These are phyloP conservation scores for Epichloe hybrida DNA, from an alignment of 2,329 filamentous ascomycete species.

Conservation along the genomic window DNA sequence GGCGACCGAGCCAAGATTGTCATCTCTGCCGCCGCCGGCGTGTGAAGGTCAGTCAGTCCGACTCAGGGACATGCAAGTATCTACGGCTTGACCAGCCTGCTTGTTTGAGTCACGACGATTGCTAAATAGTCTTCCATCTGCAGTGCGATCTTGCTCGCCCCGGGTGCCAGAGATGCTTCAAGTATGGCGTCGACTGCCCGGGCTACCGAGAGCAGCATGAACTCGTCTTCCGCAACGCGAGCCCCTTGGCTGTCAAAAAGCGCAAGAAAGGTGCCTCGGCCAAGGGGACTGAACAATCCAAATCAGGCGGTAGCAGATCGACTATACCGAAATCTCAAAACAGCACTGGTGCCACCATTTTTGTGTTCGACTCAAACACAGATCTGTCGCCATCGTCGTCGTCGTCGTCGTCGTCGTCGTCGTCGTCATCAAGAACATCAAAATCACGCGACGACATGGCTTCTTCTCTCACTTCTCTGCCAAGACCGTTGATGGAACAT, in stretches of 20 bases:
- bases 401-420: background rate
- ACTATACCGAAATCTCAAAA: constrained; percentile 1
- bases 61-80: background rate
- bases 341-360: constrained; percentile 1
- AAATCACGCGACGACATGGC: background rate
- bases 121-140: too few relatives aligned
- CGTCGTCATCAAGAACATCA: background rate
- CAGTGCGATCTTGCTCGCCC: constrained; percentile 28
- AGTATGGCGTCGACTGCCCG: constrained; percentile 26
- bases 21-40: constrained; percentile 26
- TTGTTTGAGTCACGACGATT: too few relatives aligned
- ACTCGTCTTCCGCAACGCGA: constrained; percentile 25
- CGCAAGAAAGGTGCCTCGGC: constrained; percentile 15
- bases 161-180: constrained; percentile 25
- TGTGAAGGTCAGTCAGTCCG: constrained; percentile 25
- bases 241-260: constrained; percentile 16
- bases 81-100: background rate
- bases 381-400: background rate
- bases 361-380: constrained; percentile 3
- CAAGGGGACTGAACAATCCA: background rate
- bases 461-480: constrained; percentile 7
- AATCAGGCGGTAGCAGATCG: background rate
- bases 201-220: constrained; percentile 27
- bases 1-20: constrained; percentile 27
- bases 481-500: constrained; percentile 18